Base-by-base conservation (phyloP, 2,329 filamentous ascomycete genomes). In the Triangularia setosa region DNA sequence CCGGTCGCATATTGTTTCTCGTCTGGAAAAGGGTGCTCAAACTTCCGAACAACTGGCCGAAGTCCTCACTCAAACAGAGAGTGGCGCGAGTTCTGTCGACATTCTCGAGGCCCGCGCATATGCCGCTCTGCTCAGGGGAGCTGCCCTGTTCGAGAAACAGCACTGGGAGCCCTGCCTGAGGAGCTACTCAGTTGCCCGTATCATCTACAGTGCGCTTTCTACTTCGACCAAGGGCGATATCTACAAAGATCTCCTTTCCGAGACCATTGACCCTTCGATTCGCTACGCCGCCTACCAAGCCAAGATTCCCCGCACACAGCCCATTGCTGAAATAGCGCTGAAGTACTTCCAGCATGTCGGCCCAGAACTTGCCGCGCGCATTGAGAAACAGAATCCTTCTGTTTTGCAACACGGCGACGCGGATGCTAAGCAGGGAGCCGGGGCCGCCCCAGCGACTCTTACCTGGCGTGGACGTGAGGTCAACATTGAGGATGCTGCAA, bases 201-300 rank as follows among this genome's bases (percentile, higher is more conserved):
- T 97, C 63, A 89, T 97, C 71, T 99, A 98, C 79, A 88, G 85
- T 65, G 88, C 90, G 0, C 81, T 99, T 53, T 83, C 88, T 18
- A 82, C 84, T 27, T 81, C 84, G 16, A 76, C 80, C 18, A 89
- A 87, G 74, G 89, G 87, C 66, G 94, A 97, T 64, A 81, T 90
- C 35, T 95, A 92, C 81, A 93, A 91, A 74, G 94, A 98, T 66
- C 83, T 97, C 24, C 80, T 99, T 64, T 87, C 90, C 57, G 89
- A 91, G 71, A 96, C 91, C 4, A 89, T 97, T 67, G 95, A 99
- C 74, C 93, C 93, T 1, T 96, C 93, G 67, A 91, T 99, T 72
- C 89, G 94, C 68, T 98, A 96, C 76, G 93, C 93, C 35, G 93
- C 95, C 18, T 98, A 98, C 75, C 93, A 97, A 76, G 84, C 93